Evolutionary conservation across 1,284 basidiomycete species (phyloP).

Genomic region (Cerrena zonata): DNA sequence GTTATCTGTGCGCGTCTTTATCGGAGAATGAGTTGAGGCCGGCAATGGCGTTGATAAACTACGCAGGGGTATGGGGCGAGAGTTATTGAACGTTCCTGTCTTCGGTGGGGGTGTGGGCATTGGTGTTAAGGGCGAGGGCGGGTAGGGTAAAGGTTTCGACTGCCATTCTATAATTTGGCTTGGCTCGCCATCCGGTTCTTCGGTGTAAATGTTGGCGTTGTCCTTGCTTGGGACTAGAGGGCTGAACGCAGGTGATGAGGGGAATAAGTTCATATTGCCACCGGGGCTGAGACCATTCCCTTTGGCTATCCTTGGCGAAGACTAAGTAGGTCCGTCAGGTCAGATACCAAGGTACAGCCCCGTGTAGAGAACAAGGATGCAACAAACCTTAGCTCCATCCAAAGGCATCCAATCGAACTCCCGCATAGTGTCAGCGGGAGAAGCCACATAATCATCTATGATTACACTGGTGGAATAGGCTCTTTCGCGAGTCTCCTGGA

Average conservation of each 20-base stretch:
- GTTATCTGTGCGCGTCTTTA: slow-evolving; percentile 13
- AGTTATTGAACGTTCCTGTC: slow-evolving; percentile 7
- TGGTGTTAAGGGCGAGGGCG: slow-evolving; percentile 40
- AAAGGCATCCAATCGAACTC: slow-evolving; percentile 21
- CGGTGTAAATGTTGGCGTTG: background rate
- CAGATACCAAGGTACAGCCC: background rate
- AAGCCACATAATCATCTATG: slow-evolving; percentile 9
- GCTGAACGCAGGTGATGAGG: slow-evolving; percentile 4
- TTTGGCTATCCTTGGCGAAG: background rate
- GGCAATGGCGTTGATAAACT: slow-evolving; percentile 9
- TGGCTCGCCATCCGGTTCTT: slow-evolving; percentile 2
- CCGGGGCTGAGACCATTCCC: slow-evolving; percentile 1
- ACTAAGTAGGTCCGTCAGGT: background rate
- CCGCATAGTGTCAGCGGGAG: slow-evolving; percentile 13
- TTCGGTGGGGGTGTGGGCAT: slow-evolving; percentile 33
- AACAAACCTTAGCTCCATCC: slow-evolving; percentile 18
- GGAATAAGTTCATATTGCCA: background rate
- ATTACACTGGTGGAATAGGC: background rate
- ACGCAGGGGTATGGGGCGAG: slow-evolving; percentile 6
- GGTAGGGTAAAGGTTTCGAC: slow-evolving; percentile 19
- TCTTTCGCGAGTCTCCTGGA: background rate
- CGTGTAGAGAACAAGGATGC: background rate
- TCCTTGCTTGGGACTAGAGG: background rate
- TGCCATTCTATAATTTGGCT: slow-evolving; percentile 13
- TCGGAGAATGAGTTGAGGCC: slow-evolving; percentile 8